Evolutionary conservation across 2,329 filamentous ascomycete species (phyloP).

Genomic region (Apiospora koreana): DNA sequence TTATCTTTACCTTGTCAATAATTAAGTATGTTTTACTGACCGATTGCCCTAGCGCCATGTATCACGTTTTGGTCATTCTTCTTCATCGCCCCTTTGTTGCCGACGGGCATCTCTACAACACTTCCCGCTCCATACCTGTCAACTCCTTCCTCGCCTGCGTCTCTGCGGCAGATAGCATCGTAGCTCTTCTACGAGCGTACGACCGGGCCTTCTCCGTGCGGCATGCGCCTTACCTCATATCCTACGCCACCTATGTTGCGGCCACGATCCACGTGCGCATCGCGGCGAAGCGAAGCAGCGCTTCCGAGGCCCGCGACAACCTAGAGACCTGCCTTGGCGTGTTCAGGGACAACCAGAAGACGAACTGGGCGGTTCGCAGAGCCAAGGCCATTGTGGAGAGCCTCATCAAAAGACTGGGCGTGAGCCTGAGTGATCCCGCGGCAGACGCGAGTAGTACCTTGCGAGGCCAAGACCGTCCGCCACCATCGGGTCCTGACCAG

Average conservation of each 20-base stretch:
- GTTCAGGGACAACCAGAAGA: slow-evolving; percentile 50
- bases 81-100: slow-evolving; percentile 55
- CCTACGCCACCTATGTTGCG: slow-evolving; percentile 56
- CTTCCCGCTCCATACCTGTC: slow-evolving; percentile 40
- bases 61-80: slow-evolving; percentile 53
- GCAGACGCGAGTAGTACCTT: not conserved
- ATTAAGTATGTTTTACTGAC: no score
- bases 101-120: slow-evolving; percentile 48
- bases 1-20: no score
- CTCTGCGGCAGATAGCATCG: slow-evolving; percentile 46
- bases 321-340: slow-evolving; percentile 47
- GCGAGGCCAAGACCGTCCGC: not conserved
- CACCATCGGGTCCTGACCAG: not conserved
- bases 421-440: slow-evolving; percentile 16
- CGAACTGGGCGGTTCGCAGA: slow-evolving; percentile 49
- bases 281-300: slow-evolving; percentile 44
- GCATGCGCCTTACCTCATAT: slow-evolving; percentile 53
- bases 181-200: slow-evolving; percentile 44
- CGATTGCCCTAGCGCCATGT: slow-evolving; percentile 45
- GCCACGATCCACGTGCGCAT: slow-evolving; percentile 54
- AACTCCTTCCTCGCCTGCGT: slow-evolving; percentile 48
- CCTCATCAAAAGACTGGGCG: slow-evolving; percentile 46
- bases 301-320: slow-evolving; percentile 39
- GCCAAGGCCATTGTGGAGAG: slow-evolving; percentile 46
- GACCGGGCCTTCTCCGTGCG: slow-evolving; percentile 45